Evolutionary conservation across 2,329 filamentous ascomycete genomes (phyloP).

Genomic region (Botryotinia globosa): DNA sequence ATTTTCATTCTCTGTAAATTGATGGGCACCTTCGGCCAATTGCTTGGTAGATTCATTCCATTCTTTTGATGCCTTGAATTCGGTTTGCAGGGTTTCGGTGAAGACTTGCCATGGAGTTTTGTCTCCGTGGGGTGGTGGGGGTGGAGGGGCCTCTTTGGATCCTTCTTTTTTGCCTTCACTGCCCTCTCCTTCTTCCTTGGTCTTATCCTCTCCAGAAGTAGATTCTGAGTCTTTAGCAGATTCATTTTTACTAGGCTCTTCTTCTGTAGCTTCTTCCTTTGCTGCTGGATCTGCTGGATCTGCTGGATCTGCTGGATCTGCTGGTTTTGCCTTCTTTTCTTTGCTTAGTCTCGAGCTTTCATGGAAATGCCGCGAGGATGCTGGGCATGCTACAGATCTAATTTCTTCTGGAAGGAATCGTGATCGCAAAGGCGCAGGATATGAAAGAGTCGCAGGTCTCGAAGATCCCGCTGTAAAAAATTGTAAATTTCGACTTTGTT

Average conservation of each 20-base stretch:
- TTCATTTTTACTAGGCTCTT: conserved; percentile 27
- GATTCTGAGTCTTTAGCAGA: conserved; percentile 29
- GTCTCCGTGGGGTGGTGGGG: conserved; percentile 93
- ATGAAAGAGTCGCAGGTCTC: conserved; percentile 42
- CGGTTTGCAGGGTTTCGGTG: conserved; percentile 87
- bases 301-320: conserved; percentile 20
- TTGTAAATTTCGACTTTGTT: conserved; percentile 35
- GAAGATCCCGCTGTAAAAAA: conserved; percentile 34
- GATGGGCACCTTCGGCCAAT: conserved; percentile 80
- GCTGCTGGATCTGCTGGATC: conserved; percentile 21
- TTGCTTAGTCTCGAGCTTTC: conserved; percentile 30
- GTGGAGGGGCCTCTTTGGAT: conserved; percentile 58
- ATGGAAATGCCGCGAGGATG: conserved; percentile 31
- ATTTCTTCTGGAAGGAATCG: conserved; percentile 41
- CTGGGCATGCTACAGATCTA: conserved; percentile 15
- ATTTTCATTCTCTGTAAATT: conserved; percentile 90
- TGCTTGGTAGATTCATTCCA: conserved; percentile 99
- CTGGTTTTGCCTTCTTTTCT: conserved; percentile 30
- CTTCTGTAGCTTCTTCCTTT: conserved; percentile 17
- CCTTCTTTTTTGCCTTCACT: conserved; percentile 36
- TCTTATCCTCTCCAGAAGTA: conserved; percentile 28
- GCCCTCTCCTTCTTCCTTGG: conserved; percentile 33
- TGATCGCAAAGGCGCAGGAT: conserved; percentile 40
- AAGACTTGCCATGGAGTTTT: conserved; percentile 99
- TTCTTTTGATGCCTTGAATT: conserved; percentile 96